Conservation (phyloP, 1,284 basidiomycete genomes). For the Tetrapyrgos nigripes region DNA sequence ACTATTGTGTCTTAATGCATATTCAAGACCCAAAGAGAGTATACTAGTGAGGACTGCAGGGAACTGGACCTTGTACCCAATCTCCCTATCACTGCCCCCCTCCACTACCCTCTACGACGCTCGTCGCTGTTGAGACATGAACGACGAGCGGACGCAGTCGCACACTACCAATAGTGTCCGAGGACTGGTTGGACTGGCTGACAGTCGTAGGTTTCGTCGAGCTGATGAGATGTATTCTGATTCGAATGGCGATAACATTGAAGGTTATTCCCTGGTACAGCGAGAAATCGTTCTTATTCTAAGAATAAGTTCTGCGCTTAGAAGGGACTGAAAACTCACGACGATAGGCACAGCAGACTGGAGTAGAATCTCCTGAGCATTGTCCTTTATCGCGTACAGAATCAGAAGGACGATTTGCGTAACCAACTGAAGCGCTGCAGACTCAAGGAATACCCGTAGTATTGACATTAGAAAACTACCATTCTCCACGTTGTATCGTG, state of each 20-base stretch:
- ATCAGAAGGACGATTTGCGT: conserved; percentile 18
- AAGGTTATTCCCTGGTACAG: conserved; percentile 24
- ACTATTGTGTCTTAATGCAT: conserved; percentile 43
- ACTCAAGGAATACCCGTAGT: conserved; percentile 21
- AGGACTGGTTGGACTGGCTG: too few relatives aligned
- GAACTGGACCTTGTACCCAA: too few relatives aligned
- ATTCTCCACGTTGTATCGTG: conserved; percentile 7
- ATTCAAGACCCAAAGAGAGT: too few relatives aligned
- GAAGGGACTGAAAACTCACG: conserved; percentile 9
- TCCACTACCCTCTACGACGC: too few relatives aligned
- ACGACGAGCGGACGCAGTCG: neutral
- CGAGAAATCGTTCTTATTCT: too few relatives aligned
- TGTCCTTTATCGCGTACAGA: conserved; percentile 14
- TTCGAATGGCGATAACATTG: conserved; percentile 24
- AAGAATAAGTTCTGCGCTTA: too few relatives aligned
- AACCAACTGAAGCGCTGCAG: conserved; percentile 18
- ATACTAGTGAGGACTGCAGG: too few relatives aligned
- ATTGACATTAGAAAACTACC: conserved; percentile 8
- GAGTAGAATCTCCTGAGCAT: conserved; percentile 21
- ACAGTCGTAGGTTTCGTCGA: neutral
- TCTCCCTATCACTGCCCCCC: too few relatives aligned
- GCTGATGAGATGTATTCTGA: conserved; percentile 15
- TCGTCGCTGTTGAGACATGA: neutral
- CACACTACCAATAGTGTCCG: neutral
- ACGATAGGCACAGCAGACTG: conserved; percentile 20